Base-by-base conservation (phyloP, 371 early-diverging fungal species). In the Circinella minor region DNA sequence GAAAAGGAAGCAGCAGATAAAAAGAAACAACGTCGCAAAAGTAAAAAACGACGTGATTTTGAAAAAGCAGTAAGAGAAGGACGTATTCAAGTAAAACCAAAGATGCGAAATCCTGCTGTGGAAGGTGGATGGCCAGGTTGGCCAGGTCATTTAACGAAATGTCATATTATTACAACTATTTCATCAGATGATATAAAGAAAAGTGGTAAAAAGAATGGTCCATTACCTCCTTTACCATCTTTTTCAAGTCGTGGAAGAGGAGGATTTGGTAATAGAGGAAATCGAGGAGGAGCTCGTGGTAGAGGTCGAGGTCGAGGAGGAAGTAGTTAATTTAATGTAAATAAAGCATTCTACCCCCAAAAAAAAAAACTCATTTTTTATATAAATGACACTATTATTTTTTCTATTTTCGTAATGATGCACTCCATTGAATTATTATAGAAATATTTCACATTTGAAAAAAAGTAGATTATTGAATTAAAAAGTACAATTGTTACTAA, bases 81-180 rank as follows among this genome's bases (percentile, higher is more conserved):
- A 20, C 69, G 72, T 6, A 77, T 77, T 13, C 34, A 66, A 17
- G 17, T 71, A 27, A 36, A 71, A 15, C 76, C 80, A 14, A 77
- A 75, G 34, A 84, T 81, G 80, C 75, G 81, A 67, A 63, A 84
- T 64, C 74, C 80, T 17, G 73, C 75, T 15, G 74, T 74, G 34
- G 75, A 76, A 39, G 74, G 74, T 20, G 84, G 81, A 1, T 84
- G 84, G 84, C 81, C 84, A 18, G 84, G 84, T 18, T 84, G 80
- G 80, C 84, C 84, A n/a, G 81, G 84, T n/a, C 46, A 67, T n/a
- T 63, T 70, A 1, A 84, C 75, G 13, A 65, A 54, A 1, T 75
- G 73, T 39, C 72, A 72, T 4, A 83, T 83, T 65, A 73, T 81
- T 63, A 67, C 71, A 3, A 54, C 48, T 39, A 39, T 71, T 36